phyloP scores from a whole-genome alignment of 2,329 filamentous ascomycete species.

The Onygena corvina region DNA sequence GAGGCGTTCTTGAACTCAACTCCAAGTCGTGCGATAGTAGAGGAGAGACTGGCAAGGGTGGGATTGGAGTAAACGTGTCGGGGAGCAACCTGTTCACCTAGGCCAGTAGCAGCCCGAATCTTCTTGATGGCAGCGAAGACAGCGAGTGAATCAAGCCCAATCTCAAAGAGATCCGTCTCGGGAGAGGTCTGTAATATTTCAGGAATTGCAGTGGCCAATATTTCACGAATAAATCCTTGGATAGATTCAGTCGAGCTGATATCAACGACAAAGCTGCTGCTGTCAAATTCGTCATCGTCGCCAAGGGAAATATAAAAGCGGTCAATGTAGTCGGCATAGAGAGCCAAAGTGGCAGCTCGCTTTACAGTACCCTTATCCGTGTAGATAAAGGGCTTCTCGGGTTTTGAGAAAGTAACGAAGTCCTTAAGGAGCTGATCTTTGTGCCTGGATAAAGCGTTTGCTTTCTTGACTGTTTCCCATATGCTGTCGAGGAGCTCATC shows the following conservation, averaged over 20 bases:
- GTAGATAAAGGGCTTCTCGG: constrained; percentile 2
- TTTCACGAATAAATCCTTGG: not conserved
- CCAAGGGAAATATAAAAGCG: constrained; percentile 6
- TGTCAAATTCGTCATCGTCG: not conserved
- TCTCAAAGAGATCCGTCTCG: constrained; percentile 14
- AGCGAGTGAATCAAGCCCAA: constrained; percentile 19
- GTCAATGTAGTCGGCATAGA: constrained; percentile 16
- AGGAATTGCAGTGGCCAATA: not conserved
- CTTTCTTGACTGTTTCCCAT: constrained; percentile 6
- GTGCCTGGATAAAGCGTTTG: constrained; percentile 3
- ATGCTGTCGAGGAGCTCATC: constrained; percentile 9
- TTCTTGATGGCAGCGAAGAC: constrained; percentile 5
- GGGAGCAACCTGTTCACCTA: constrained; percentile 4
- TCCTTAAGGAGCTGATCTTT: constrained; percentile 1
- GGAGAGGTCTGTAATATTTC: not conserved
- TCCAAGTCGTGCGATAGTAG: not conserved
- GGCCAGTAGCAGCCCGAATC: not conserved
- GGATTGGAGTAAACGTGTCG: constrained; percentile 4
- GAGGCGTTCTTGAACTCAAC: not conserved
- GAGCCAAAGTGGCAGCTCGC: constrained; percentile 14
- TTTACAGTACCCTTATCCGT: constrained; percentile 10
- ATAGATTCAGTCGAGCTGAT: not conserved
- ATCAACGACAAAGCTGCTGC: not conserved
- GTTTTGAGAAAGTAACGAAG: constrained; percentile 4
- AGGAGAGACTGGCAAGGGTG: not conserved